phyloP scores from a whole-genome alignment of 768 basidiomycete species.

The Galerina marginata region DNA sequence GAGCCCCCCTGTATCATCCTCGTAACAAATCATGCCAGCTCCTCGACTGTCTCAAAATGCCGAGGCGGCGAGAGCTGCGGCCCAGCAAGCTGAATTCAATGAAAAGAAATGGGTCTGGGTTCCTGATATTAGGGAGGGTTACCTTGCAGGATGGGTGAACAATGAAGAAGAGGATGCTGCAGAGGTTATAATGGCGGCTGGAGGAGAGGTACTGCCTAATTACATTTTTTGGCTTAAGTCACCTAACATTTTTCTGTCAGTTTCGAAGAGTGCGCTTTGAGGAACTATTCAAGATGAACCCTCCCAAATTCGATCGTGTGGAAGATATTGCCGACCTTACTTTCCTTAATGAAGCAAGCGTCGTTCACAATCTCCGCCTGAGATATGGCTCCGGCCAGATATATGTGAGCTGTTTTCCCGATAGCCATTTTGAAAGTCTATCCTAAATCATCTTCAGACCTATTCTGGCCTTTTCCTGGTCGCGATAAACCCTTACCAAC shows the following conservation, averaged over 20 bases:
- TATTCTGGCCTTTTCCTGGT: slow-evolving; percentile 97
- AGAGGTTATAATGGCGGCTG: slow-evolving; percentile 83
- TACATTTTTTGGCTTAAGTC: not conserved
- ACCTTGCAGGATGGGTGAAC: slow-evolving; percentile 93
- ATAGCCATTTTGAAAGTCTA: not conserved
- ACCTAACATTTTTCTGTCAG: slow-evolving; percentile 17
- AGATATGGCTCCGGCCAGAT: slow-evolving; percentile 92
- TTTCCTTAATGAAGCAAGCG: slow-evolving; percentile 96
- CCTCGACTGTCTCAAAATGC: slow-evolving; percentile 55
- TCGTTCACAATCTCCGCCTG: slow-evolving; percentile 95
- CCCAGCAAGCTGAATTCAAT: slow-evolving; percentile 94
- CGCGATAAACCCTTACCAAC: slow-evolving; percentile 97
- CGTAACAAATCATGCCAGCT: slow-evolving; percentile 46
- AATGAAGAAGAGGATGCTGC: slow-evolving; percentile 84
- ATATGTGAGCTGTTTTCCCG: slow-evolving; percentile 59
- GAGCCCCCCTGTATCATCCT: slow-evolving; percentile 2
- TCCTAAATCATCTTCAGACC: slow-evolving; percentile 54
- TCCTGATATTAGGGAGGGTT: slow-evolving; percentile 90
- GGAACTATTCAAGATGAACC: slow-evolving; percentile 94
- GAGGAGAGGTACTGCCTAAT: slow-evolving; percentile 71
- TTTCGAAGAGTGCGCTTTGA: slow-evolving; percentile 70
- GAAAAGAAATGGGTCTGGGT: slow-evolving; percentile 99
- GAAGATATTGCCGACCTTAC: slow-evolving; percentile 98
- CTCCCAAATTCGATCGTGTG: slow-evolving; percentile 96
- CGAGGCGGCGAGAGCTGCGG: slow-evolving; percentile 84